Conservation (phyloP, 2,329 filamentous ascomycete species). For the Tolypocladium amazonense region DNA sequence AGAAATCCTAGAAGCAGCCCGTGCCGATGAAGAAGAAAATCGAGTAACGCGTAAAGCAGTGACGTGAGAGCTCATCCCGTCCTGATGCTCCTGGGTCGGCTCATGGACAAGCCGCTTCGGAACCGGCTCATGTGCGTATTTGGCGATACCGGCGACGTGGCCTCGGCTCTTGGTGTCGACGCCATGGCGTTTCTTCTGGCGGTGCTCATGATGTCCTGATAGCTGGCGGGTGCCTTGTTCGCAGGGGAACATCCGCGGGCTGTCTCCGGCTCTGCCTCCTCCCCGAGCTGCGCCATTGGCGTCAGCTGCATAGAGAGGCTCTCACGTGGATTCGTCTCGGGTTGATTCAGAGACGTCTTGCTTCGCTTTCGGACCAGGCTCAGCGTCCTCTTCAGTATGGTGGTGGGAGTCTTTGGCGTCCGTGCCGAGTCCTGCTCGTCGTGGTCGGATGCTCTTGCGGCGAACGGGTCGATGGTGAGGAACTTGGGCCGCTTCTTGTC, state of each 20-base stretch:
- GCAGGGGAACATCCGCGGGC: conserved; percentile 10
- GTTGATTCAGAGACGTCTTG: conserved; percentile 32
- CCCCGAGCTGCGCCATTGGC: conserved; percentile 23
- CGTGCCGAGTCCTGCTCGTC: conserved; percentile 19
- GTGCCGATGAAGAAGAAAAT: neutral
- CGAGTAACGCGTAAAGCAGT: neutral
- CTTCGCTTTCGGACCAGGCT: conserved; percentile 46
- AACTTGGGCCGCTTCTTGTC: conserved; percentile 33
- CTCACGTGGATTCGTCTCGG: conserved; percentile 23
- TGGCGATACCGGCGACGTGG: conserved; percentile 13
- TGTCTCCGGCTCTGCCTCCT: conserved; percentile 15
- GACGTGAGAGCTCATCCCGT: conserved; percentile 9
- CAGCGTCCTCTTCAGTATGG: conserved; percentile 41
- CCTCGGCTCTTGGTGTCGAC: conserved; percentile 10
- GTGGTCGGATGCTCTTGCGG: conserved; percentile 21
- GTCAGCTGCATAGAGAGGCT: conserved; percentile 14
- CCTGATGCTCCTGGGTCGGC: conserved; percentile 30
- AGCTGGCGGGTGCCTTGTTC: conserved; percentile 26
- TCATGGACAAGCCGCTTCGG: conserved; percentile 22
- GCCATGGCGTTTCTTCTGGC: conserved; percentile 29
- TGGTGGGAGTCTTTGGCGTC: conserved; percentile 32
- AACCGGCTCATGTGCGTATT: conserved; percentile 20
- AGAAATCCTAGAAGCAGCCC: neutral
- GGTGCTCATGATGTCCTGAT: conserved; percentile 34
- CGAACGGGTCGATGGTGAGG: conserved; percentile 44